Percentiles rank a stretch among this genome's conserved stretches.
Evolutionary conservation across 2,329 filamentous ascomycete species (phyloP).

Genomic region (Fusarium siculi): DNA sequence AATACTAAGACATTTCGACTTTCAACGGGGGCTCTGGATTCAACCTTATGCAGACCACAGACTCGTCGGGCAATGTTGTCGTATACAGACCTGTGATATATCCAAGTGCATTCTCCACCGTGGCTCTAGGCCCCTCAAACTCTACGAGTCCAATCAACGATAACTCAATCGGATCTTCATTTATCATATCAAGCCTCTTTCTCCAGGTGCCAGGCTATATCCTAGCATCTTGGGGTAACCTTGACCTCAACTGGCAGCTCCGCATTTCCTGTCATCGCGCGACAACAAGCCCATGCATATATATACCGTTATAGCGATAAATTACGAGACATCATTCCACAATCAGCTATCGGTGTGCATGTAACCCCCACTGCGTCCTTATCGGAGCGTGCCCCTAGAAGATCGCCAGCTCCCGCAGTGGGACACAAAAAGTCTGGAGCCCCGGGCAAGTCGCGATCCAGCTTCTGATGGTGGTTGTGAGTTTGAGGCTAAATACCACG

Average conservation of each 20-base stretch:
- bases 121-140: neutral
- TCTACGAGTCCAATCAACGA: neutral
- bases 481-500: conserved; percentile 11
- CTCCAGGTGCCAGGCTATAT: conserved; percentile 2
- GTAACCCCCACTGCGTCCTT: conserved; percentile 30
- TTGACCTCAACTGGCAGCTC: conserved; percentile 18
- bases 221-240: conserved; percentile 15
- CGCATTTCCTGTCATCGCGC: conserved; percentile 19
- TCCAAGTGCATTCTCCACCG: neutral
- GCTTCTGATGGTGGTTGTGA: conserved; percentile 1
- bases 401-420: conserved; percentile 25
- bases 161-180: conserved; percentile 1
- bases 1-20: neutral
- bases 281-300: conserved; percentile 3
- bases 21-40: neutral
- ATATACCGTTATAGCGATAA: conserved; percentile 15
- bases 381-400: conserved; percentile 24
- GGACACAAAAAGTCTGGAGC: conserved; percentile 38
- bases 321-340: conserved; percentile 3
- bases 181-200: conserved; percentile 17
- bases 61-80: neutral
- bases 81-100: neutral
- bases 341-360: conserved; percentile 41
- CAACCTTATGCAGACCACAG: neutral
- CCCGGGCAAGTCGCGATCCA: conserved; percentile 18